Evolutionary conservation across 2,329 filamentous ascomycete genomes (phyloP).

Genomic region (Alternaria panax): DNA sequence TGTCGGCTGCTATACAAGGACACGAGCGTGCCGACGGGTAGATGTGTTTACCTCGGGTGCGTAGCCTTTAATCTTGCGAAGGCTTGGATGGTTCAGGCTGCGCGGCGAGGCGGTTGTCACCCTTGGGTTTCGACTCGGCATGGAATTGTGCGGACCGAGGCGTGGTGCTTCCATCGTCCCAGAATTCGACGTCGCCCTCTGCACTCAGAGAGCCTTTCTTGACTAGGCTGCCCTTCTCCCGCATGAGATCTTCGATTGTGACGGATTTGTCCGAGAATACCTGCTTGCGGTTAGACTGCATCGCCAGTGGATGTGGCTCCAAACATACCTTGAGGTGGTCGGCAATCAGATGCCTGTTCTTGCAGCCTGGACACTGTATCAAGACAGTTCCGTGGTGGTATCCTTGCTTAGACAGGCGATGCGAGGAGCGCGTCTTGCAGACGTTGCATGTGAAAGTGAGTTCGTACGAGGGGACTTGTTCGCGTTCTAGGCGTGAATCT

Average conservation of each 20-base stretch:
- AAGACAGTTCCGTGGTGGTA: conserved; percentile 91
- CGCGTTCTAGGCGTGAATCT: conserved; percentile 46
- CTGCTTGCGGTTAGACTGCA: conserved; percentile 36
- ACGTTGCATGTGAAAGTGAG: conserved; percentile 93
- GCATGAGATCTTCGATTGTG: conserved; percentile 79
- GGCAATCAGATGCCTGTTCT: conserved; percentile 87
- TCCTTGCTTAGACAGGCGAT: conserved; percentile 89
- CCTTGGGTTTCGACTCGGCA: conserved; percentile 36
- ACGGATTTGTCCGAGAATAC: conserved; percentile 76
- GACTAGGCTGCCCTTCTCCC: conserved; percentile 75
- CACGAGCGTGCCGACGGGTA: neutral
- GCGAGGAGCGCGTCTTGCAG: conserved; percentile 79
- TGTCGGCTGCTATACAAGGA: neutral
- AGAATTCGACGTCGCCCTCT: conserved; percentile 91
- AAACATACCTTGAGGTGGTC: conserved; percentile 75
- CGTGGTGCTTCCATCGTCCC: conserved; percentile 71
- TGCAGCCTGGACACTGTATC: conserved; percentile 86
- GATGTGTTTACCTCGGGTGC: neutral
- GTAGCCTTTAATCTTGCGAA: conserved; percentile 15
- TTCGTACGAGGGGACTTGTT: conserved; percentile 74
- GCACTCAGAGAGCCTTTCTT: conserved; percentile 74
- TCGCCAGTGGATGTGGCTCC: fast-evolving
- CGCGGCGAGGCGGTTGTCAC: conserved; percentile 32
- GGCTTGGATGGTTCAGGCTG: conserved; percentile 23
- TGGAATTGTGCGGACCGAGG: conserved; percentile 46